Percentiles rank a stretch among this genome's conserved stretches.
Conservation (phyloP, 106 monocot species). For the Dioscorea dumetorum region DNA sequence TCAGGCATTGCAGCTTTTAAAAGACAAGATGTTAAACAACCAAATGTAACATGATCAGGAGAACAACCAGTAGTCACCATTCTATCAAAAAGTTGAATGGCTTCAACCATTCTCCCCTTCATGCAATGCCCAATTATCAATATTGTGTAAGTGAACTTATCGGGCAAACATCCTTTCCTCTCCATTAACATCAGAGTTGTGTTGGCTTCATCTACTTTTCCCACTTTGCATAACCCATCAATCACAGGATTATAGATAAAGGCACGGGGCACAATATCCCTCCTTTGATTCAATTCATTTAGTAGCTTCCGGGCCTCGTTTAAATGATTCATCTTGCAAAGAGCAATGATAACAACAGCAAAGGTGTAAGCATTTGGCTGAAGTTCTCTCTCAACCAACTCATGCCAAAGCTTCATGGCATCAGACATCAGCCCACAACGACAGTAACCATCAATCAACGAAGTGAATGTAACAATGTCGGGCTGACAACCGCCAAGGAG, state of each 20-base stretch:
- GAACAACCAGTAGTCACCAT: slow-evolving; percentile 51
- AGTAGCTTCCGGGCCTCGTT: slow-evolving; percentile 43
- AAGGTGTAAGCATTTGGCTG: slow-evolving; percentile 65
- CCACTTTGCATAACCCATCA: slow-evolving; percentile 67
- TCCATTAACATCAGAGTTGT: slow-evolving; percentile 42
- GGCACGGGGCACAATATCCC: slow-evolving; percentile 33
- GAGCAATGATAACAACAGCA: slow-evolving; percentile 46
- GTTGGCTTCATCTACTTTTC: slow-evolving; percentile 66
- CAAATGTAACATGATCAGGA: slow-evolving; percentile 38
- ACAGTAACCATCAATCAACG: slow-evolving; percentile 73
- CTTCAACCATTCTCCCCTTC: slow-evolving; percentile 70
- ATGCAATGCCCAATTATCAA: slow-evolving; percentile 85
- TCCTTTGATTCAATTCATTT: slow-evolving; percentile 36
- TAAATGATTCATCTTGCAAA: slow-evolving; percentile 69
- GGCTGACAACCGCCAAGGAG: slow-evolving; percentile 34
- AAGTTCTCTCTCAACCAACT: slow-evolving; percentile 33
- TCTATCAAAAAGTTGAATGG: slow-evolving; percentile 48
- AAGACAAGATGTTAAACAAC: slow-evolving; percentile 51
- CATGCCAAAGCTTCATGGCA: slow-evolving; percentile 52
- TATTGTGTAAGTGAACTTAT: slow-evolving; percentile 75
- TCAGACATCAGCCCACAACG: slow-evolving; percentile 42
- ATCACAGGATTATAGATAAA: slow-evolving; percentile 84
- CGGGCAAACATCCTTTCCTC: slow-evolving; percentile 42
- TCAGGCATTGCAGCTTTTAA: slow-evolving; percentile 77
- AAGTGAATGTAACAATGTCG: slow-evolving; percentile 72